phyloP scores from a whole-genome alignment of 495 filamentous ascomycete genomes.

The Aspergillus affinis region DNA sequence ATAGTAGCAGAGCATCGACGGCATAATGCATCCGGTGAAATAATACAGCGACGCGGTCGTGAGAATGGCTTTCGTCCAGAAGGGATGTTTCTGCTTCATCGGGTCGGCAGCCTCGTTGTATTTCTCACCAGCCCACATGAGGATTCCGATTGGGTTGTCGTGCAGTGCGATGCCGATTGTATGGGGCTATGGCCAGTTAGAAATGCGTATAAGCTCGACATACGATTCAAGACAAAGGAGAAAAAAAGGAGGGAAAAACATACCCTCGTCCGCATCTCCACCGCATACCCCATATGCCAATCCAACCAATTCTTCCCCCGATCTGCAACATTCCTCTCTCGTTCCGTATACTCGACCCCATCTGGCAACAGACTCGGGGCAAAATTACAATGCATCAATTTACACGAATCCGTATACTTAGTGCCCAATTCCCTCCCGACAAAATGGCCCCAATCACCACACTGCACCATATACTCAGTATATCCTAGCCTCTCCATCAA shows the following conservation, averaged over 20 bases:
- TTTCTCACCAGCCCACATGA: constrained; percentile 40
- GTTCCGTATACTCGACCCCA: constrained; percentile 3
- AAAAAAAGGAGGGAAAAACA: neutral
- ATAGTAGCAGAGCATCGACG: constrained; percentile 16
- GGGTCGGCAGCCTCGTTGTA: constrained; percentile 14
- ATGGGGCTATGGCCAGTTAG: constrained; percentile 22
- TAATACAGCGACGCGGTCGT: constrained; percentile 33
- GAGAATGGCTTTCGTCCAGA: constrained; percentile 18
- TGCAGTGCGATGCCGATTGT: constrained; percentile 36
- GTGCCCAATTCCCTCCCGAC: constrained; percentile 11
- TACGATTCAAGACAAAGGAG: too few relatives aligned
- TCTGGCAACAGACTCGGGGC: neutral
- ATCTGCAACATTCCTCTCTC: constrained; percentile 3
- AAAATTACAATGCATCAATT: constrained; percentile 10
- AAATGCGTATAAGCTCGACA: too few relatives aligned
- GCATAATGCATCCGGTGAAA: constrained; percentile 21
- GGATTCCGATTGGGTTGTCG: constrained; percentile 38
- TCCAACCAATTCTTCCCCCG: constrained; percentile 11
- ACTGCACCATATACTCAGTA: constrained; percentile 24
- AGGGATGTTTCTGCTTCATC: constrained; percentile 21
- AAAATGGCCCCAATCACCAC: constrained; percentile 34
- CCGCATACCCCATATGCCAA: constrained; percentile 14
- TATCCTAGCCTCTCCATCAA: constrained; percentile 26
- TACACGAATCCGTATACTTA: constrained; percentile 6
- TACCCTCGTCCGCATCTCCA: constrained; percentile 12